phyloP scores from a whole-genome alignment of 1,139 yeast genomes.

The Saccharomycopsis crataegensis region DNA sequence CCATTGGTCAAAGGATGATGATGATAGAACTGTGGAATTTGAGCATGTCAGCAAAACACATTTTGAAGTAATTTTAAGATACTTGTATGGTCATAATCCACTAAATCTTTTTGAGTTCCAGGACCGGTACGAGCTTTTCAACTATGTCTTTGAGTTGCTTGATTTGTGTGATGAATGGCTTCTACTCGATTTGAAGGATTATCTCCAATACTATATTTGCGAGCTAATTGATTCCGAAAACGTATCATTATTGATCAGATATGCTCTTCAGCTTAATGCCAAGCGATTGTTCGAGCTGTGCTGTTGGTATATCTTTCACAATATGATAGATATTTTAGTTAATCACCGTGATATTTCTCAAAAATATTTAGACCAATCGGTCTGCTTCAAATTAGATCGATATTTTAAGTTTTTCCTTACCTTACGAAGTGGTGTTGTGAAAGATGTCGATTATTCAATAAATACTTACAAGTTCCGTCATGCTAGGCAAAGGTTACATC shows the following conservation, averaged over 20 bases:
- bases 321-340: constrained; percentile 52
- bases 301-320: constrained; percentile 60
- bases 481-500: not conserved
- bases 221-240: constrained; percentile 57
- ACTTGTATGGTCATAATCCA: constrained; percentile 51
- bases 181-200: constrained; percentile 49
- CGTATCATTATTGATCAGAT: constrained; percentile 47
- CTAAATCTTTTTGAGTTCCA: constrained; percentile 37
- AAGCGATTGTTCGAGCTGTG: constrained; percentile 51
- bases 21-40: constrained; percentile 32
- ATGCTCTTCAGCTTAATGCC: constrained; percentile 48
- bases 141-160: constrained; percentile 49
- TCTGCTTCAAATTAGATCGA: constrained; percentile 6
- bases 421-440: not conserved
- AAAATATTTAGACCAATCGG: constrained; percentile 3
- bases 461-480: constrained; percentile 1
- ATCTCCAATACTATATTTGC: constrained; percentile 55
- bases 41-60: constrained; percentile 36
- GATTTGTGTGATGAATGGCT: constrained; percentile 60
- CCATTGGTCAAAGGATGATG: not conserved
- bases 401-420: constrained; percentile 15
- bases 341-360: not conserved
- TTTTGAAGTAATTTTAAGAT: constrained; percentile 47
- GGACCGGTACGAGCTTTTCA: constrained; percentile 41
- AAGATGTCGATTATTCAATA: not conserved